phyloP scores from a whole-genome alignment of 2,329 filamentous ascomycete genomes.

The Esteya vermicola region DNA sequence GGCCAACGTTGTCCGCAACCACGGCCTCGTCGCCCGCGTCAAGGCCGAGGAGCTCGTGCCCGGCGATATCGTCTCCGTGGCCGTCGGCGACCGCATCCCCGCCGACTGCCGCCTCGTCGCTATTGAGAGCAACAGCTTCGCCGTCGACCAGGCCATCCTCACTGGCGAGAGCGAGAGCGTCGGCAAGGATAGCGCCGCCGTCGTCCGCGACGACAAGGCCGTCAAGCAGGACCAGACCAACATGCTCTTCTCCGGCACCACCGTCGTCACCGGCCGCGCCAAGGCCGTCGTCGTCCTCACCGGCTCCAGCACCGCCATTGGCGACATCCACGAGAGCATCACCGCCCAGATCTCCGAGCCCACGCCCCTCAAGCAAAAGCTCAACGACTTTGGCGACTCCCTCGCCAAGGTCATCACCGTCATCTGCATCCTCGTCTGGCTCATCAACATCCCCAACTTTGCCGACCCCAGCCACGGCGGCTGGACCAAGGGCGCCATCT shows the following conservation, averaged over 20 bases:
- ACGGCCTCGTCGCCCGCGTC: slow-evolving; percentile 61
- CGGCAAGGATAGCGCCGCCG: slow-evolving; percentile 56
- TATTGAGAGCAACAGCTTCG: slow-evolving; percentile 95
- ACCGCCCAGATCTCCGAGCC: slow-evolving; percentile 95
- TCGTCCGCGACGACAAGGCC: slow-evolving; percentile 63
- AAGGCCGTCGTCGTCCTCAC: slow-evolving; percentile 84
- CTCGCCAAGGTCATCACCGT: slow-evolving; percentile 96
- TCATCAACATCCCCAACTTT: slow-evolving; percentile 98
- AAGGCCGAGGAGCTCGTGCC: slow-evolving; percentile 97
- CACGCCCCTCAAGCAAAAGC: slow-evolving; percentile 93
- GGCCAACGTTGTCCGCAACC: slow-evolving; percentile 78
- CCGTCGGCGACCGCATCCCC: slow-evolving; percentile 85
- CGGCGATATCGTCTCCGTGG: slow-evolving; percentile 76
- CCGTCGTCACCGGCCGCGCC: slow-evolving; percentile 86
- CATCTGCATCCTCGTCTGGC: slow-evolving; percentile 92
- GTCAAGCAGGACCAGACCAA: slow-evolving; percentile 97
- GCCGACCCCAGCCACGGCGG: slow-evolving; percentile 84
- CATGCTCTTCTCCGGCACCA: slow-evolving; percentile 97
- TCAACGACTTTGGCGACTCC: slow-evolving; percentile 94
- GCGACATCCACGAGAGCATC: slow-evolving; percentile 98
- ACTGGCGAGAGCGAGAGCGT: slow-evolving; percentile 98
- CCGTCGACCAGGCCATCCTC: slow-evolving; percentile 90
- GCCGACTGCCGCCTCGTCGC: slow-evolving; percentile 83
- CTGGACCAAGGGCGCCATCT: slow-evolving; percentile 95
- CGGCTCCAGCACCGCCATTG: slow-evolving; percentile 82